phyloP scores from a whole-genome alignment of 305 asterid genomes.

The Solanum hybrid region DNA sequence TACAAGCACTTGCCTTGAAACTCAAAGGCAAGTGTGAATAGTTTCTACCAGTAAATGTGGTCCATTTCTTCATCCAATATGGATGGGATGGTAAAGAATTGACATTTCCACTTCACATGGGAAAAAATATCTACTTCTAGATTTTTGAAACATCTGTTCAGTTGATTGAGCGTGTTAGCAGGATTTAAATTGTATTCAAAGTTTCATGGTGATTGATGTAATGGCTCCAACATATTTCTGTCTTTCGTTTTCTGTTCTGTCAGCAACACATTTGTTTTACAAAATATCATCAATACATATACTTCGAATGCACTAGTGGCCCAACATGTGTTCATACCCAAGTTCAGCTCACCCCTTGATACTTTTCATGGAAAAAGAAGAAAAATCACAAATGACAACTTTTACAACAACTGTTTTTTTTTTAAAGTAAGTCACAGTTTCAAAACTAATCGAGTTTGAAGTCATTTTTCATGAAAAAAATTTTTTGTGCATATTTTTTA shows the following conservation, averaged over 20 bases:
- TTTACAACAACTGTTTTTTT: background rate
- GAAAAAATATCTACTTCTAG: background rate
- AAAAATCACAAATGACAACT: background rate
- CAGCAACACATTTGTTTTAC: background rate
- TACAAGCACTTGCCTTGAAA: constrained; percentile 44
- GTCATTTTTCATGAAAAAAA: background rate
- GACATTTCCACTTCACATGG: background rate
- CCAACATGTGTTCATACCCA: background rate
- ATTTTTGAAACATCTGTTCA: background rate
- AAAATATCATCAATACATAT: background rate
- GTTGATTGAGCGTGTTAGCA: background rate
- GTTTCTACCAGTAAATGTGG: background rate
- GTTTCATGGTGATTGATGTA: background rate
- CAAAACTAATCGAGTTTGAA: background rate
- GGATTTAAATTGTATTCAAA: background rate
- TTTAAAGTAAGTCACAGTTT: background rate
- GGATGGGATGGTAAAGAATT: background rate
- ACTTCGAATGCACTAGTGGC: background rate
- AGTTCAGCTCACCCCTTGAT: background rate
- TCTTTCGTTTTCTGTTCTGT: background rate
- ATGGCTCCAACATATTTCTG: background rate
- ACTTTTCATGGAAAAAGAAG: background rate
- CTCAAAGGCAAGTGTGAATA: constrained; percentile 39
- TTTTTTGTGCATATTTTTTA: background rate
- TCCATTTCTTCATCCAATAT: background rate